Conservation (phyloP, 805 yeast species). For the Candida vartiovaarae region DNA sequence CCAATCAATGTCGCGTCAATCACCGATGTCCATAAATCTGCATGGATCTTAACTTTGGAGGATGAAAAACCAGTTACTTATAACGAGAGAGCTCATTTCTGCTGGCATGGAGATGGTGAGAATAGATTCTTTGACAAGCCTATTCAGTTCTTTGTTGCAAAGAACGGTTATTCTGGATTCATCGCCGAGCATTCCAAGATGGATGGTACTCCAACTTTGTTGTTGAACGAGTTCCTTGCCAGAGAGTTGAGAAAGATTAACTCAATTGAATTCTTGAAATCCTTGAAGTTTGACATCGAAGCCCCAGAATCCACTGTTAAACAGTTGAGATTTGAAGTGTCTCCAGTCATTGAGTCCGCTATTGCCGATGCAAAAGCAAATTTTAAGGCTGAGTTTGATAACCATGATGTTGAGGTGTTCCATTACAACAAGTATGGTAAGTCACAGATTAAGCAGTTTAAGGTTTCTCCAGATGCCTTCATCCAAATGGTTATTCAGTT, state of each 20-base stretch:
- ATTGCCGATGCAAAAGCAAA: conserved; percentile 49
- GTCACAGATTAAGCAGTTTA: conserved; percentile 72
- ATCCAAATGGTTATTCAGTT: conserved; percentile 88
- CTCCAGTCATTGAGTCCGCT: conserved; percentile 40
- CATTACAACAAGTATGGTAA: conserved; percentile 84
- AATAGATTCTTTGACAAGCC: conserved; percentile 94
- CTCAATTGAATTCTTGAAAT: conserved; percentile 22
- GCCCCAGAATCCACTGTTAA: conserved; percentile 8
- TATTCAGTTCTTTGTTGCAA: conserved; percentile 71
- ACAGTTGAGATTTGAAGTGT: conserved; percentile 50
- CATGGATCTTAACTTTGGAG: conserved; percentile 80
- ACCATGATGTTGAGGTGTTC: conserved; percentile 73
- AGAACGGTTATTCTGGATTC: conserved; percentile 86
- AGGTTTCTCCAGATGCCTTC: conserved; percentile 88
- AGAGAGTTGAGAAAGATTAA: conserved; percentile 46
- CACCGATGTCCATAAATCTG: conserved; percentile 63
- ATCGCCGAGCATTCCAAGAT: conserved; percentile 94
- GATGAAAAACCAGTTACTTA: conserved; percentile 62
- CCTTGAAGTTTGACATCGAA: conserved; percentile 9
- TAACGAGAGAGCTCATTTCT: conserved; percentile 75
- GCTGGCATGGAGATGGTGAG: conserved; percentile 94
- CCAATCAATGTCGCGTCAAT: conserved; percentile 58
- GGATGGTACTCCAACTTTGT: conserved; percentile 96
- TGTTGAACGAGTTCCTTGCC: conserved; percentile 72
- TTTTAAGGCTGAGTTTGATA: conserved; percentile 44